Percentiles rank a stretch among this genome's conserved stretches.
Conservation (phyloP, 352 stramenopile genomes). For the Phytopythium helicoides region DNA sequence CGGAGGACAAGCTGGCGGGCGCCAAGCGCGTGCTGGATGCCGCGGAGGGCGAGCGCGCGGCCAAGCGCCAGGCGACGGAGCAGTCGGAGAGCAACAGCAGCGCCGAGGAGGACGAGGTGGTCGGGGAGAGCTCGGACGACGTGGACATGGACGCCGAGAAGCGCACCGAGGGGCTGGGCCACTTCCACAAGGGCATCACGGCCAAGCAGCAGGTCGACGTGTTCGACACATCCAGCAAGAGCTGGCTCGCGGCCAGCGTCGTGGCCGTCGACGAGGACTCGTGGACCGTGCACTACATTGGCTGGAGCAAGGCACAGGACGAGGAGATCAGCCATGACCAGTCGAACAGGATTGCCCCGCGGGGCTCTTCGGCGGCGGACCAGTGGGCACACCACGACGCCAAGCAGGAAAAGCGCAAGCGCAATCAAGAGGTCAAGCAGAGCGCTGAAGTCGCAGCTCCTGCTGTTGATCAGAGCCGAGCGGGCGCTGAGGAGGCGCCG, state of each 20-base stretch:
- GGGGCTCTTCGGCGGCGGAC: constrained; percentile 24
- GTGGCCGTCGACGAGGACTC: constrained; percentile 21
- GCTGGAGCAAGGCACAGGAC: constrained; percentile 57
- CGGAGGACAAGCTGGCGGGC: neutral
- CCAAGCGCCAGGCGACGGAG: constrained; percentile 2
- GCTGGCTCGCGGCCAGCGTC: constrained; percentile 64
- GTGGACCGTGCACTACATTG: constrained; percentile 62
- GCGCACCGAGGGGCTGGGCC: constrained; percentile 14
- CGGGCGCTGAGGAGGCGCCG: constrained; percentile 14
- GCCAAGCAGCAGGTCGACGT: constrained; percentile 54
- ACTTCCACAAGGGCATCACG: constrained; percentile 30
- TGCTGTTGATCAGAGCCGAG: constrained; percentile 7
- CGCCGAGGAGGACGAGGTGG: constrained; percentile 13
- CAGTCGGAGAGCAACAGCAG: neutral
- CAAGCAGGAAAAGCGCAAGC: constrained; percentile 41
- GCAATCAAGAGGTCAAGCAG: constrained; percentile 18
- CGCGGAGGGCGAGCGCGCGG: neutral
- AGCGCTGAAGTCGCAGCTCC: neutral
- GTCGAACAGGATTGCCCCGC: constrained; percentile 39
- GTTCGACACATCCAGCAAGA: constrained; percentile 41
- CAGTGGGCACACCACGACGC: constrained; percentile 44
- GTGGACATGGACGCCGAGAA: constrained; percentile 27
- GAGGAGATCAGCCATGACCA: constrained; percentile 36
- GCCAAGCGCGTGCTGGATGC: neutral
- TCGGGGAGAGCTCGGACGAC: constrained; percentile 22